phyloP scores from a whole-genome alignment of 2,329 filamentous ascomycete species.

The Trichoderma sp. region DNA sequence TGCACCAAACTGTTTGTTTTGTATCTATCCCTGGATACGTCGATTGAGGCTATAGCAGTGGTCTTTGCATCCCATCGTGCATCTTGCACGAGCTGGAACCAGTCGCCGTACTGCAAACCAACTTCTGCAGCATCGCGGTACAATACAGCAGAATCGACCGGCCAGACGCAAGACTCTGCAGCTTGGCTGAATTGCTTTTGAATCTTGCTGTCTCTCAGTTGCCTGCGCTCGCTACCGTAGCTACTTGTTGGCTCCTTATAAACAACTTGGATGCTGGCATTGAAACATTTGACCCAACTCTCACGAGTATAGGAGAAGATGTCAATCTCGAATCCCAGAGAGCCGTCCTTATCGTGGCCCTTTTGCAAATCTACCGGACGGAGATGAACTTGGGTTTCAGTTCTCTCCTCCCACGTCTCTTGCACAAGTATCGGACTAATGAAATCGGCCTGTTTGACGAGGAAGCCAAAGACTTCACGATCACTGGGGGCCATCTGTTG shows the following conservation, averaged over 20 bases:
- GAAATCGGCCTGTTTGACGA: conserved; percentile 13
- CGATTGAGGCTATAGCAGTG: conserved; percentile 6
- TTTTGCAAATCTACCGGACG: not conserved
- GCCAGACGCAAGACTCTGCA: not conserved
- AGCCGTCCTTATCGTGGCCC: not conserved
- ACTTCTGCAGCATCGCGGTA: conserved; percentile 10
- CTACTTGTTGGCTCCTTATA: not conserved
- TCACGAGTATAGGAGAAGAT: conserved; percentile 16
- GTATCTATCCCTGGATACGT: conserved; percentile 5
- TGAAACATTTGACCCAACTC: conserved; percentile 23
- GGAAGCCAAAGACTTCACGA: conserved; percentile 1
- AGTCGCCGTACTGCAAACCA: conserved; percentile 19
- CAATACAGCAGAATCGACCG: not conserved
- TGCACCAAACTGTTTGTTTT: conserved; percentile 40
- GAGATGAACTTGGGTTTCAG: conserved; percentile 19
- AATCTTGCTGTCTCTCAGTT: not conserved
- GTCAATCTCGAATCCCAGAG: conserved; percentile 1
- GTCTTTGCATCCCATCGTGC: not conserved
- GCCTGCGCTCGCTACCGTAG: not conserved
- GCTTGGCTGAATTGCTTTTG: not conserved
- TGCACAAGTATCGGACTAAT: not conserved
- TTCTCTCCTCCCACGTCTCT: not conserved
- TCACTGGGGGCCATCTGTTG: conserved; percentile 24
- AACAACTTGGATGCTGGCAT: conserved; percentile 9
- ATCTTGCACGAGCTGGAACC: conserved; percentile 22